Evolutionary conservation across 371 early-diverging fungal species (phyloP).

Genomic region (Mortierella sp.): DNA sequence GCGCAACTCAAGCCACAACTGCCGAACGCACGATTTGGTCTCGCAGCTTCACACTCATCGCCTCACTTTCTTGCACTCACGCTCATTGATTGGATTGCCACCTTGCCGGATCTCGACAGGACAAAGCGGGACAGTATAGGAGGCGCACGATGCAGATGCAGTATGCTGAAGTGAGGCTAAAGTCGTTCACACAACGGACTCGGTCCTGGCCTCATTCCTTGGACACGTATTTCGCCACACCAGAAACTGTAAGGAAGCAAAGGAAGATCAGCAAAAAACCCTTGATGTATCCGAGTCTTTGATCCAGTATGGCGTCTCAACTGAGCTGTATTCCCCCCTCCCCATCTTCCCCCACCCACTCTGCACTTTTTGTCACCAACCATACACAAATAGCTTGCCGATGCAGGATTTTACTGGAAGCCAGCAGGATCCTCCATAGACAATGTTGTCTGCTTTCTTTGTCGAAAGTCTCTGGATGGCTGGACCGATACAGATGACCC

Average conservation of each 20-base stretch:
- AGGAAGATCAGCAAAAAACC: not conserved
- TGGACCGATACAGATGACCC: constrained; percentile 48
- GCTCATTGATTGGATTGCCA: too few species aligned
- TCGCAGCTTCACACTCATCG: too few species aligned
- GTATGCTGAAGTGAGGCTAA: constrained; percentile 29
- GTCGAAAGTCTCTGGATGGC: constrained; percentile 47
- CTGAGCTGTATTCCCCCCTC: not conserved
- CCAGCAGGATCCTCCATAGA: constrained; percentile 26
- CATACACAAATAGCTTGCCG: constrained; percentile 31
- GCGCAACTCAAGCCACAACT: too few species aligned
- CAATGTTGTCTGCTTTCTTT: constrained; percentile 54
- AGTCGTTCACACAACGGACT: constrained; percentile 25
- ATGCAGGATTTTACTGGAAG: constrained; percentile 52
- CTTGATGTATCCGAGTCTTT: too few species aligned
- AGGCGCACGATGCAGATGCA: constrained; percentile 16
- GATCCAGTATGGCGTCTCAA: too few species aligned
- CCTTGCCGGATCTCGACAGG: constrained; percentile 5
- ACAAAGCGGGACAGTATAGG: constrained; percentile 6
- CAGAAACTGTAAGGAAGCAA: constrained; percentile 21
- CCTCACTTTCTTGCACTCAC: too few species aligned
- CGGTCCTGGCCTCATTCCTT: constrained; percentile 39
- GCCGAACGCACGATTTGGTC: too few species aligned
- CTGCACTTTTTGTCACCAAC: too few species aligned
- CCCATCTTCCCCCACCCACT: too few species aligned
- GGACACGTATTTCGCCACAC: constrained; percentile 22